phyloP scores from a whole-genome alignment of 192 early-diverging fungal genomes.

The Gamsiella multidivaricata region DNA sequence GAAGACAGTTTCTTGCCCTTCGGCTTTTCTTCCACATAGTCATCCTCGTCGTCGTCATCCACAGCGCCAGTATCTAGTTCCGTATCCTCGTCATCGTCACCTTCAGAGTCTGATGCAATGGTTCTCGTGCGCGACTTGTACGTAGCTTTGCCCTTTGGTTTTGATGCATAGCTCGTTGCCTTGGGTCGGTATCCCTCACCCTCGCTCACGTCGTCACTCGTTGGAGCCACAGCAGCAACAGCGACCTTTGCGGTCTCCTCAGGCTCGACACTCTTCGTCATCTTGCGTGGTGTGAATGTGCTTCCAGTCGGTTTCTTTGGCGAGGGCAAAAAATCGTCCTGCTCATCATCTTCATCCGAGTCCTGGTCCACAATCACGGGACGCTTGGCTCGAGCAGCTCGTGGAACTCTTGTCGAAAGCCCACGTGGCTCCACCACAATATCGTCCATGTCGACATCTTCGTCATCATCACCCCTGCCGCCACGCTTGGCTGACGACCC shows the following conservation, averaged over 20 bases:
- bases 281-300: conserved; percentile 11
- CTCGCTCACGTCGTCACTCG: neutral
- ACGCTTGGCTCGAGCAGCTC: conserved; percentile 40
- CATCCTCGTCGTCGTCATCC: conserved; percentile 29
- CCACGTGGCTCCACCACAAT: conserved; percentile 28
- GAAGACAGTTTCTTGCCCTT: conserved; percentile 14
- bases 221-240: neutral
- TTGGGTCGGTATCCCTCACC: conserved; percentile 21
- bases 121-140: conserved; percentile 21
- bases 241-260: conserved; percentile 3
- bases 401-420: conserved; percentile 27
- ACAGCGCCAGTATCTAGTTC: neutral
- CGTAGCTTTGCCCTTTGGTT: conserved; percentile 23
- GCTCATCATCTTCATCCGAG: conserved; percentile 26
- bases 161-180: neutral
- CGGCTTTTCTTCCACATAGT: conserved; percentile 7
- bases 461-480: conserved; percentile 18
- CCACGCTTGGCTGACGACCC: neutral
- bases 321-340: conserved; percentile 32
- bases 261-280: conserved; percentile 25
- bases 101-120: conserved; percentile 25
- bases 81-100: neutral
- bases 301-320: neutral
- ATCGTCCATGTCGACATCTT: conserved; percentile 31
- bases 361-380: conserved; percentile 39